Base-by-base conservation (phyloP, 176 grass and related monocot genomes). In the Pharus latifolius region DNA sequence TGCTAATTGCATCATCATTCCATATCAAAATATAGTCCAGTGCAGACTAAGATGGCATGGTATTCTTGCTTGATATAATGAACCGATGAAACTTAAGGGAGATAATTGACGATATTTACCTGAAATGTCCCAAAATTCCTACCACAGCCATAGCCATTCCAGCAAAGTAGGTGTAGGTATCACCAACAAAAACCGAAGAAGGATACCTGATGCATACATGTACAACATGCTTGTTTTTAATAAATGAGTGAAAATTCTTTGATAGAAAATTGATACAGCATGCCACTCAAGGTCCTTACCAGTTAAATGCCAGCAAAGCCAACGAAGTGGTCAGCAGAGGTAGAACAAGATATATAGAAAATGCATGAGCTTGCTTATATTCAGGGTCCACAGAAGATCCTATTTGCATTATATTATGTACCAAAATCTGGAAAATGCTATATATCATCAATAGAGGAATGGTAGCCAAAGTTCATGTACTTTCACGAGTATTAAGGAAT, bases 81-180 rank as follows among this genome's bases (percentile, higher is more conserved):
- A 69, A 74, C 15, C 33, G 56, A n/a, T 32, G 24, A 70, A 80
- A 70, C 27, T 33, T 70, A 2, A 0, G 0, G 9, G 30, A 70
- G 57, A 58, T 49, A 64, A 49, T 60, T 73, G 19, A 75, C 48
- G 57, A 76, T 76, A 18, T 32, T 56, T 97, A 94, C 95, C 95
- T 99, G 80, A 94, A 99, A 85, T 99, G 95, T 5, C 95, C 95
- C 69, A 99, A 82, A 79, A 99, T 99, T 69, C 95, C 95, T 47
- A 86, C 87, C 34, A 99, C 90, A 49, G 84, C 95, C 69, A 99
- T 83, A 53, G 95, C 60, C 95, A 99, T 99, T 65, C 95, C 95
- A 77, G 95, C 90, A 86, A 99, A 99, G 76, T 99, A 99, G 44
- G 95, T 99, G 65, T 99, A 99, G 17, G 95, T 99, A 84, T 99